Evolutionary conservation across 768 basidiomycete species (phyloP).

Genomic region (Lepiota brunneoincarnata): DNA sequence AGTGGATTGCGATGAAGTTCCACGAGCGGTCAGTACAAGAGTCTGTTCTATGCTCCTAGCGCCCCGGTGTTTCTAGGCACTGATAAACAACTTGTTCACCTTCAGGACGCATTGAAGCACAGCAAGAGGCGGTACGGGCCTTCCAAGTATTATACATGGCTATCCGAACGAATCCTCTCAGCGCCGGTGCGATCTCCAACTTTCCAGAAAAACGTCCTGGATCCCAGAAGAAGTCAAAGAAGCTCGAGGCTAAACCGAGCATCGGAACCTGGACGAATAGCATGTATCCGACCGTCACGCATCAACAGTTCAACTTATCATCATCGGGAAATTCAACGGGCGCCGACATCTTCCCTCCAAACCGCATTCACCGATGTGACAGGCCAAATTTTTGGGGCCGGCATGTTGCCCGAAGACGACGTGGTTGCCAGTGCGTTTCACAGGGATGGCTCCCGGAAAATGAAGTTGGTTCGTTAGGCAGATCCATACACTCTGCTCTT

Average conservation of each 20-base stretch:
- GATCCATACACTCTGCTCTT: no score
- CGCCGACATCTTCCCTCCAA: background rate
- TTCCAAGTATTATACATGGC: background rate
- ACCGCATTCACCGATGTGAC: conserved; percentile 7
- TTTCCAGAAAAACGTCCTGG: background rate
- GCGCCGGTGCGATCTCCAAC: no score
- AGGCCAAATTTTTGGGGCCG: conserved; percentile 2
- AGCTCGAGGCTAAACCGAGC: no score
- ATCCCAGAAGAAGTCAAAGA: background rate
- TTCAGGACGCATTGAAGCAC: conserved; percentile 1
- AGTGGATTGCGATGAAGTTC: conserved; percentile 8
- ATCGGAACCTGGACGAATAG: background rate
- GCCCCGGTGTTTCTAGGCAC: background rate
- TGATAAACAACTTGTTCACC: background rate
- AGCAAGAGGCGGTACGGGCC: background rate
- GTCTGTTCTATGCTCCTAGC: background rate
- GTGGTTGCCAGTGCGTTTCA: conserved; percentile 1
- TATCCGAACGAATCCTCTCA: background rate
- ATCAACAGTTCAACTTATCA: conserved; percentile 1
- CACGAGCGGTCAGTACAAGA: conserved; percentile 5
- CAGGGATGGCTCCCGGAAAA: conserved; percentile 1
- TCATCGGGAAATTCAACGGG: background rate
- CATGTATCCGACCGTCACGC: background rate
- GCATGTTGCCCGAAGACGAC: background rate
- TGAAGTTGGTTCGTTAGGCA: background rate